These are phyloP conservation scores for Obba rivulosa DNA, from an alignment of 768 basidiomycete species.

Conservation along the genomic window DNA sequence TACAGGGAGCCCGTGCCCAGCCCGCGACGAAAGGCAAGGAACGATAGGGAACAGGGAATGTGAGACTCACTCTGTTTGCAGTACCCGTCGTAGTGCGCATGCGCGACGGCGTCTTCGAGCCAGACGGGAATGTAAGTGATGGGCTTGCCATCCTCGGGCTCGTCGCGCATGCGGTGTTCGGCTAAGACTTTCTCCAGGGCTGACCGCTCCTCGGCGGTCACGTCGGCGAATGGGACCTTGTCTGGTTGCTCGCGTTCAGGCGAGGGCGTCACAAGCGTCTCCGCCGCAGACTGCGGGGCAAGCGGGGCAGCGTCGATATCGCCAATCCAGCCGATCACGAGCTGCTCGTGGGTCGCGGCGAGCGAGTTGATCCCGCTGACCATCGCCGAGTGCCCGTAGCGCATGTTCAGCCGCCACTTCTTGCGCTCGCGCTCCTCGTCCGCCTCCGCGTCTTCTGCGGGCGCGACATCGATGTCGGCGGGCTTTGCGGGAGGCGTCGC, in stretches of 20 bases:
- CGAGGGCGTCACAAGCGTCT: constrained; percentile 6
- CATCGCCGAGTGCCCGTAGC: constrained; percentile 94
- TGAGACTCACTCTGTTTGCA: constrained; percentile 86
- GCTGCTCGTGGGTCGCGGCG: constrained; percentile 77
- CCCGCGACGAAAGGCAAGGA: not conserved
- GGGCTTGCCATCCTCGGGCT: constrained; percentile 42
- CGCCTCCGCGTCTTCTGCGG: constrained; percentile 10
- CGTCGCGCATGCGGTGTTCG: constrained; percentile 57
- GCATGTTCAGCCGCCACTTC: constrained; percentile 70
- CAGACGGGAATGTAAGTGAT: constrained; percentile 85
- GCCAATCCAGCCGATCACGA: constrained; percentile 93
- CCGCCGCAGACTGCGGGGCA: constrained; percentile 10
- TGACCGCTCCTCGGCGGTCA: constrained; percentile 58
- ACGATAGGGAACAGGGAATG: not conserved
- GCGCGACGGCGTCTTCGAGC: constrained; percentile 84
- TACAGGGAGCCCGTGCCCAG: not conserved
- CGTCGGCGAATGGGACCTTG: constrained; percentile 42
- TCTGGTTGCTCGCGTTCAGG: not conserved
- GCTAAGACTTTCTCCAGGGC: constrained; percentile 63
- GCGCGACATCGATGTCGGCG: constrained; percentile 38
- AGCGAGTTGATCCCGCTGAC: constrained; percentile 88
- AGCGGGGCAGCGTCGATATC: constrained; percentile 56
- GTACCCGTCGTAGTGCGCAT: constrained; percentile 95
- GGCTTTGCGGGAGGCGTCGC: constrained; percentile 65
- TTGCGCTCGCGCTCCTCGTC: constrained; percentile 15